Base-by-base conservation (phyloP, 495 filamentous ascomycete species). In the Annulohypoxylon stygium region DNA sequence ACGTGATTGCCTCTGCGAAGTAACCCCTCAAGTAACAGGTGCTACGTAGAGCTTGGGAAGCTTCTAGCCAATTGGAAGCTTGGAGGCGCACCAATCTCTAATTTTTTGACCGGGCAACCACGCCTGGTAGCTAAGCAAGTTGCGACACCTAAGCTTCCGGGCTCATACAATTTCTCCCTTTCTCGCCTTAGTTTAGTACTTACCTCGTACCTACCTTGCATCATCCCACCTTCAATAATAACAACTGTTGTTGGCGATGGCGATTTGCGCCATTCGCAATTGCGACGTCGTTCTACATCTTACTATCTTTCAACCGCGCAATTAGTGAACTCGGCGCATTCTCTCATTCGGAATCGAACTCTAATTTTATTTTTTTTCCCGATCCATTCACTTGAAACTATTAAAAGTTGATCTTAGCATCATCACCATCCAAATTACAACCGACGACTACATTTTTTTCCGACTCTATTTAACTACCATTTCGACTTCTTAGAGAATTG, bases 31-130 rank as follows among this genome's bases (percentile, higher is more conserved):
- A 30, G 30, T 30, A 30, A 23, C 20, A 23, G 20, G 20, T 11
- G 10, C 33, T 18, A 54, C 14, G 9, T 43, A 43, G 25, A 36
- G 23, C n/a, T 53, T 47, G 25, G n/a, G 14, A 5, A 47, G 58
- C 58, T 61, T 41, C 23, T 50, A 16, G 16, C 66, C 66, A 69
- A 69, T 62, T 36, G 36, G n/a, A 43, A 26, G 18, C 43, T 20
- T 43, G 39, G 39, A 64, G 4, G 18, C 20, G 45, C 43, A 58
- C 64, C 65, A 68, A 43, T 57, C 65, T 39, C 65, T 48, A 43
- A 39, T 68, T 67, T 41, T 68, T 68, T 61, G 55, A 23, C 57
- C 45, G 55, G 57, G 47, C 55, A 61, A 61, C 58, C 39, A 39
- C 34, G 3, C 48, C 18, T 25, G n/a, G 48, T 12, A 51, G 7